A percentile compares a stretch with the other conserved stretches of the same genome.
phyloP scores from a whole-genome alignment of 148 eudicot species.

The Bassia scoparia region DNA sequence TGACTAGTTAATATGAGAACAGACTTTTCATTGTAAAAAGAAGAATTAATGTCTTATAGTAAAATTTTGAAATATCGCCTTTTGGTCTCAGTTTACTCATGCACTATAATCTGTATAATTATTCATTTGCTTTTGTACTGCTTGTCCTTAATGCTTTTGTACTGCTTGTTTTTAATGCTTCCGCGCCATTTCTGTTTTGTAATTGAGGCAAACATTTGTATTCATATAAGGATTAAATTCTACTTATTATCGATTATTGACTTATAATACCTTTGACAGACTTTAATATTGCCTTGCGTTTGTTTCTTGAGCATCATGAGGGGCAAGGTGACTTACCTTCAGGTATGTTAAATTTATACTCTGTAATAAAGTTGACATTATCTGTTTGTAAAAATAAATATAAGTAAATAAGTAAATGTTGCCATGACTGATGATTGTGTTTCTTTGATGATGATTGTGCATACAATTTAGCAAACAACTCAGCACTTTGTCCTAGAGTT shows the following conservation, averaged over 20 bases:
- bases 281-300: slow-evolving; percentile 39
- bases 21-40: background rate
- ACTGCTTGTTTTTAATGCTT: background rate
- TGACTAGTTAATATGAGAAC: background rate
- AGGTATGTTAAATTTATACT: slow-evolving; percentile 25
- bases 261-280: slow-evolving; percentile 23
- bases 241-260: background rate
- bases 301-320: slow-evolving; percentile 39
- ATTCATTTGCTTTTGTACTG: background rate
- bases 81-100: background rate
- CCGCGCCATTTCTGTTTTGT: background rate
- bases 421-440: too few relatives aligned
- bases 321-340: slow-evolving; percentile 29
- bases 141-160: background rate
- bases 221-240: background rate
- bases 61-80: background rate
- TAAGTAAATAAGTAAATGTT: background rate
- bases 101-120: background rate
- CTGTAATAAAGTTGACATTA: background rate
- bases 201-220: background rate
- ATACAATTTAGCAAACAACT: too few relatives aligned
- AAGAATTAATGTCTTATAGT: background rate
- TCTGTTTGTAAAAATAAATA: background rate
- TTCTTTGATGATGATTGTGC: background rate
- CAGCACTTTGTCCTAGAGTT: background rate